These are phyloP conservation scores for Rostrohypoxylon terebratum DNA, from an alignment of 495 filamentous ascomycete species.

Conservation along the genomic window DNA sequence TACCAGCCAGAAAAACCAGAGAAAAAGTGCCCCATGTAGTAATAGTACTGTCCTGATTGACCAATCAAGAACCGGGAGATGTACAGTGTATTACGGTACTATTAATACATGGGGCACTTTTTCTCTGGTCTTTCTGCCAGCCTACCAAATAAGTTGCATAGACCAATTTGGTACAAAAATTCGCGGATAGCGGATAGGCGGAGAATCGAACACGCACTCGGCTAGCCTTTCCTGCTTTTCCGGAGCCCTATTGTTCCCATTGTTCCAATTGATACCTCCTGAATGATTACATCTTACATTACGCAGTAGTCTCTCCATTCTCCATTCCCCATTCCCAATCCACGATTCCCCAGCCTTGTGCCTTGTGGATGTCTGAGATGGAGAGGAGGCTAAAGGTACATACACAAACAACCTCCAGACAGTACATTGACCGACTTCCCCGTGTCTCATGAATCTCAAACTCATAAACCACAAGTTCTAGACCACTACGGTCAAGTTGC, in stretches of 20 bases:
- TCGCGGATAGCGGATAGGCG: conserved; percentile 21
- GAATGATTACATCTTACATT: conserved; percentile 9
- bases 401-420: neutral
- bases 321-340: neutral
- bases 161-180: neutral
- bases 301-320: neutral
- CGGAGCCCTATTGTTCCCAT: neutral
- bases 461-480: neutral
- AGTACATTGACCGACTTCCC: conserved; percentile 7
- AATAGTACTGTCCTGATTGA: too few species aligned
- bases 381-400: conserved; percentile 24
- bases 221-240: conserved; percentile 21
- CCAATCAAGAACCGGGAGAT: too few species aligned
- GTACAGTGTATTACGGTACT: too few species aligned
- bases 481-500: neutral
- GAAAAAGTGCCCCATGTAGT: too few species aligned
- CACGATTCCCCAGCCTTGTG: neutral
- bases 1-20: too few species aligned
- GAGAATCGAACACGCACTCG: conserved; percentile 25
- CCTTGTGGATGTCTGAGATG: conserved; percentile 20
- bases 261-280: too few species aligned
- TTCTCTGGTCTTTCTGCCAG: too few species aligned
- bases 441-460: conserved; percentile 14
- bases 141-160: conserved; percentile 1
- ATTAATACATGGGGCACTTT: too few species aligned